These are phyloP conservation scores for Cruciata laevipes DNA, from an alignment of 257 asterid species.

Conservation along the genomic window DNA sequence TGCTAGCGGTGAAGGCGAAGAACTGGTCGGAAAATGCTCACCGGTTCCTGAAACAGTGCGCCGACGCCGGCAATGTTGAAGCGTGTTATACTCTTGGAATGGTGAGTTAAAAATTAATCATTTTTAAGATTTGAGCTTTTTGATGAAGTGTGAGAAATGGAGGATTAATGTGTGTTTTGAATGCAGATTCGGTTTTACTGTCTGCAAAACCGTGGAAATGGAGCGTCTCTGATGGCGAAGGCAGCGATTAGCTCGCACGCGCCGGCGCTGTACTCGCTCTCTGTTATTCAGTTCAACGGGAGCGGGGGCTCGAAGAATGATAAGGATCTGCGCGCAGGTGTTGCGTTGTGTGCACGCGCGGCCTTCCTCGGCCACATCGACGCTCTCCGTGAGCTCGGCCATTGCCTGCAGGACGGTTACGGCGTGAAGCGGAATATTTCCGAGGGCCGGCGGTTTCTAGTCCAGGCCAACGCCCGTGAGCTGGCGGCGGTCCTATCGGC, in stretches of 20 bases:
- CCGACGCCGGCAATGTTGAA: constrained; percentile 67
- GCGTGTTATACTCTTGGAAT: constrained; percentile 79
- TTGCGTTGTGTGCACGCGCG: constrained; percentile 82
- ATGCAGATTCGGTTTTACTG: constrained; percentile 84
- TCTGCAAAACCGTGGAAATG: constrained; percentile 59
- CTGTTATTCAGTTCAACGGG: constrained; percentile 83
- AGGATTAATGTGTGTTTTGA: background rate
- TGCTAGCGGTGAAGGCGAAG: constrained; percentile 48
- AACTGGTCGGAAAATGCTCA: constrained; percentile 82
- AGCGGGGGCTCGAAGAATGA: constrained; percentile 84
- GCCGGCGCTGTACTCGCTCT: constrained; percentile 75
- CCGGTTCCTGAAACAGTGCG: constrained; percentile 67
- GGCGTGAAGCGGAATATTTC: constrained; percentile 74
- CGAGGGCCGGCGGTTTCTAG: constrained; percentile 69
- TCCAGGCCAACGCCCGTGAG: constrained; percentile 93
- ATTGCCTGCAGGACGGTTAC: constrained; percentile 89
- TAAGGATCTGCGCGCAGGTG: constrained; percentile 79
- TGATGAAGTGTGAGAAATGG: too few species aligned
- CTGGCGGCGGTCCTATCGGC: constrained; percentile 46
- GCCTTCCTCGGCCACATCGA: constrained; percentile 80
- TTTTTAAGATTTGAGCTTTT: background rate
- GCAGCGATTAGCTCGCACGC: constrained; percentile 87
- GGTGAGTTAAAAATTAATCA: constrained; percentile 29
- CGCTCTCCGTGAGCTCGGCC: constrained; percentile 96
- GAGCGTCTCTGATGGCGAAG: constrained; percentile 86